These are phyloP conservation scores for Suhomyces chickasaworum DNA, from an alignment of 1,139 yeast genomes.

Conservation along the genomic window DNA sequence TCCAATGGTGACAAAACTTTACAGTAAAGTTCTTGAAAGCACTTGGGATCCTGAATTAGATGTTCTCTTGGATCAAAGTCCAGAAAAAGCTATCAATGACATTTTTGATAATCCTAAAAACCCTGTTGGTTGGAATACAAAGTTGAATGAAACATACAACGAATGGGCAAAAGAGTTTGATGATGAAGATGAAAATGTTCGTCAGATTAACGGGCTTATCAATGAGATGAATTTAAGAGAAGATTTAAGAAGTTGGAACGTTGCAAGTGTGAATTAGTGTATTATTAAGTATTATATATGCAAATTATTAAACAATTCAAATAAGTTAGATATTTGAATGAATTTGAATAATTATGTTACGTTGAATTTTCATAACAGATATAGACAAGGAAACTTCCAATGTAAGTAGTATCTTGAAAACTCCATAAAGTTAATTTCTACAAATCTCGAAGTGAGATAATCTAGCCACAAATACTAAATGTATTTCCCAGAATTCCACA, in stretches of 20 bases:
- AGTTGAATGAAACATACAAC: constrained; percentile 22
- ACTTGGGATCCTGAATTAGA: constrained; percentile 78
- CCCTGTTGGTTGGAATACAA: constrained; percentile 54
- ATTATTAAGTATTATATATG: not conserved
- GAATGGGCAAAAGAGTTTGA: constrained; percentile 18
- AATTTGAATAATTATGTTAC: too few species aligned
- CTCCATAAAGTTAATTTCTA: not conserved
- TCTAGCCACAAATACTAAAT: constrained; percentile 11
- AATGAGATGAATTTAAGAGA: constrained; percentile 43
- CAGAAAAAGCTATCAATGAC: constrained; percentile 73
- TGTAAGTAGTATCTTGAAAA: not conserved
- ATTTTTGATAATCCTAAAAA: constrained; percentile 68
- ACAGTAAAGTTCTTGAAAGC: constrained; percentile 65
- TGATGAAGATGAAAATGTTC: constrained; percentile 44
- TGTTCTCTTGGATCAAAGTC: constrained; percentile 61
- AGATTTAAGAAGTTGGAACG: constrained; percentile 50
- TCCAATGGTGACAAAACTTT: constrained; percentile 54
- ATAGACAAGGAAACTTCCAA: too few species aligned
- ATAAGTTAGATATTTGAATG: too few species aligned
- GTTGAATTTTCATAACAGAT: too few species aligned
- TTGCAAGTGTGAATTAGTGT: constrained; percentile 2
- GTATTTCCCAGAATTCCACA: constrained; percentile 11
- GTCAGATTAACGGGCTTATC: constrained; percentile 49
- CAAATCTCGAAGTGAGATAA: not conserved
- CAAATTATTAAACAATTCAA: too few species aligned